phyloP scores from a whole-genome alignment of 805 yeast species.

The Starmerella etchellsii region DNA sequence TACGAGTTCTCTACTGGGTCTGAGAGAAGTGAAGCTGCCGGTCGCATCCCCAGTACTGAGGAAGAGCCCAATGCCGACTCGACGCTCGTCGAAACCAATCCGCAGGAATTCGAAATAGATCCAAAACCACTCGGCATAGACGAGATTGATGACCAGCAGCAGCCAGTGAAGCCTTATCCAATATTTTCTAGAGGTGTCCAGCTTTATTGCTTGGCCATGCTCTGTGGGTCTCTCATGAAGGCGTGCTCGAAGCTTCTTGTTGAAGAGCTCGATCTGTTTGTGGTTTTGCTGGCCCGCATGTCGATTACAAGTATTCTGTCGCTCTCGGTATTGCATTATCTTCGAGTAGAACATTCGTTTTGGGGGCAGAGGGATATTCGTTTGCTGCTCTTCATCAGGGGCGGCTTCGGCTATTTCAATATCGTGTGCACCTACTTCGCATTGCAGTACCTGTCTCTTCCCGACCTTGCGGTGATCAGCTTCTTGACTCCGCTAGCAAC shows the following conservation, averaged over 20 bases:
- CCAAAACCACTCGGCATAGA: neutral
- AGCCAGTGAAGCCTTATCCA: neutral
- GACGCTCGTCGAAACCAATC: neutral
- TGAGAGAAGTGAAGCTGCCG: neutral
- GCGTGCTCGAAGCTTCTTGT: slow-evolving; percentile 18
- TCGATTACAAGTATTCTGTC: slow-evolving; percentile 51
- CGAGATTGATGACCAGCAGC: neutral
- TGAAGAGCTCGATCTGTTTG: slow-evolving; percentile 8
- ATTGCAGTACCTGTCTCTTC: slow-evolving; percentile 55
- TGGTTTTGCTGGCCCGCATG: slow-evolving; percentile 65
- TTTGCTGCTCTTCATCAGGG: slow-evolving; percentile 44
- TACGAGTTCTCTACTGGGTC: too few relatives aligned
- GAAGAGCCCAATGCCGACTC: neutral
- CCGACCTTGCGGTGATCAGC: slow-evolving; percentile 72
- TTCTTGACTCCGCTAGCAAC: slow-evolving; percentile 69
- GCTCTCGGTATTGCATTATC: slow-evolving; percentile 39
- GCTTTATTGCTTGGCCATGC: slow-evolving; percentile 16
- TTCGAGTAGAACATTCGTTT: slow-evolving; percentile 47
- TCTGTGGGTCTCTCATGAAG: slow-evolving; percentile 19
- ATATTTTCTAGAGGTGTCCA: slow-evolving; percentile 13
- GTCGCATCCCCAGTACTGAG: neutral
- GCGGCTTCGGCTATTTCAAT: slow-evolving; percentile 64
- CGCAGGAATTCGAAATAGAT: neutral
- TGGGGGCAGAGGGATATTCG: slow-evolving; percentile 56
- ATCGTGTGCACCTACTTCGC: slow-evolving; percentile 71